Evolutionary conservation across 164 flowering plant species (phyloP), one percentile per base, ranked within the genome.

Genomic region (Akebia trifoliata): DNA sequence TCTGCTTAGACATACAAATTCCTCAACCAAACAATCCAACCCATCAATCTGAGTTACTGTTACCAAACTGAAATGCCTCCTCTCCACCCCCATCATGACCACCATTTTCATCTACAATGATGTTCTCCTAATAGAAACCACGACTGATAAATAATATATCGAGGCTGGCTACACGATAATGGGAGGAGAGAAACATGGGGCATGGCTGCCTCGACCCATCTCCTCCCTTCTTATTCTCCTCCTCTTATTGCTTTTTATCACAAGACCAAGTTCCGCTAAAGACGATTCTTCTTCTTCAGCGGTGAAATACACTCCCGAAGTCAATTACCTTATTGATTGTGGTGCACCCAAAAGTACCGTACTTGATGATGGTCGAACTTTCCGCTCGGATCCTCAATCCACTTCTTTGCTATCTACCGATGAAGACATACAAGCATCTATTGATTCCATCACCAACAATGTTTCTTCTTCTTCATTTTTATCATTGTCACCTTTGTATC

Each of bases 341-440:
- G 96, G 98, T 0, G 72, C 93, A 0, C 50, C 76, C 8, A 44
- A 52, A 2, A 49, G 29, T 15, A 76, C 80, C 31, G 26, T 31
- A 4, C 80, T 86, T n/a, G 80, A 69, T 1, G 96, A 86, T 56
- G 96, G 87, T 25, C 37, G 95, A 17, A 78, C 73, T 2, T 92
- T 83, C 73, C 70, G 65, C 18, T 86, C 98, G 4, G 98, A 92
- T 40, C 59, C 75, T 17, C 75, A 80, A 14, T 59, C 87, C 0
- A 49, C 77, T 11, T 62, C 80, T 12, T 72, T 64, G 44, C 72
- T 92, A 1, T 71, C 75, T 21, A 78, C 87, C 26, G 63, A 71
- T 6, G 83, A 83, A 49, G 80, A 86, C 31, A 54, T 80, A 1
- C 69, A 57, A 12, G 62, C 68, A 28, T 77, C 87, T 0, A 60